These are phyloP conservation scores for Myriosclerotinia scirpicola DNA, from an alignment of 2,329 filamentous ascomycete species.

Conservation along the genomic window DNA sequence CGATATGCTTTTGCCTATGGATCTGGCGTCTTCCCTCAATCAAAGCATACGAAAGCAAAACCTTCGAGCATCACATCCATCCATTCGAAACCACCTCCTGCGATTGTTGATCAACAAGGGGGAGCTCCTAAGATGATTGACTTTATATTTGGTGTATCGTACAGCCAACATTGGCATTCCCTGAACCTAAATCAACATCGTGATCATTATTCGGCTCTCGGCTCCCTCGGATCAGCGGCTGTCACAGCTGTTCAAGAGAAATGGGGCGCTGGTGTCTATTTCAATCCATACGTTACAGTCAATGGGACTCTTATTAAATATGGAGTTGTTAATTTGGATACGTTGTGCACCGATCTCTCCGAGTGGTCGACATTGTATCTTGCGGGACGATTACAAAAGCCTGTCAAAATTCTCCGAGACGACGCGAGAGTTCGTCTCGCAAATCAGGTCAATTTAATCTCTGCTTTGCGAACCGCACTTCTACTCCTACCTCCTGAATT, in stretches of 20 bases:
- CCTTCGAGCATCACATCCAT: conserved; percentile 59
- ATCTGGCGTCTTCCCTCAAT: conserved; percentile 91
- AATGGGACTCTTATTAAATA: conserved; percentile 98
- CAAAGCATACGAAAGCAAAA: conserved; percentile 49
- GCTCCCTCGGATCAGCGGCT: conserved; percentile 77
- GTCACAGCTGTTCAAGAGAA: conserved; percentile 84
- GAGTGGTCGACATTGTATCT: conserved; percentile 95
- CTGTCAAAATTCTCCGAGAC: conserved; percentile 94
- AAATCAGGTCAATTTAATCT: conserved; percentile 93
- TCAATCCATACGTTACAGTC: conserved; percentile 91
- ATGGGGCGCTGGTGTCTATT: conserved; percentile 93
- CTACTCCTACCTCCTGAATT: conserved; percentile 82
- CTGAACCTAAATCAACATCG: conserved; percentile 87
- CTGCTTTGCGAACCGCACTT: conserved; percentile 85
- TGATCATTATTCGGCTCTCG: conserved; percentile 87
- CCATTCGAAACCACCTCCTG: conserved; percentile 78
- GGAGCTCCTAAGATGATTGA: conserved; percentile 95
- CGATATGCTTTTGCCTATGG: conserved; percentile 97
- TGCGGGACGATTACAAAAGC: conserved; percentile 94
- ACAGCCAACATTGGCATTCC: conserved; percentile 95
- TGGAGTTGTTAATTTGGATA: conserved; percentile 91
- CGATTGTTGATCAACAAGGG: conserved; percentile 81
- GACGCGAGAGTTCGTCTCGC: conserved; percentile 88
- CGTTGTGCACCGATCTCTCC: conserved; percentile 79
- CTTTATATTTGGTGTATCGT: conserved; percentile 94